phyloP scores from a whole-genome alignment of 768 basidiomycete genomes.

The Calocera cornea region DNA sequence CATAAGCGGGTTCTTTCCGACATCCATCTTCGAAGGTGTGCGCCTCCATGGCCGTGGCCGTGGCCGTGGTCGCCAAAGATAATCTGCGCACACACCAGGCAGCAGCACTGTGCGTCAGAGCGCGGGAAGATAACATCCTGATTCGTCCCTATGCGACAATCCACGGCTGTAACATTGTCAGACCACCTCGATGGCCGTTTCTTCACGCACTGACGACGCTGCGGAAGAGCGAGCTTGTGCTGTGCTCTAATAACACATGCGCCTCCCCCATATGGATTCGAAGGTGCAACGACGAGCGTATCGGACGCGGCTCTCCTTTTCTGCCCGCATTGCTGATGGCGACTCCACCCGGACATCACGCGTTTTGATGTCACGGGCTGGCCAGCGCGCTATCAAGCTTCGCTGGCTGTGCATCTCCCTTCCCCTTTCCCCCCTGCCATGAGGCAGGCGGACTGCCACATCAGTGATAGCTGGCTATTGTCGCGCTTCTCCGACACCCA shows the following conservation, averaged over 20 bases:
- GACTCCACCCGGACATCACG: neutral
- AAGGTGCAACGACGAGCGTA: neutral
- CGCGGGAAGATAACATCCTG: neutral
- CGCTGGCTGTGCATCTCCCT: neutral
- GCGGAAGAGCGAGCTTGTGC: neutral
- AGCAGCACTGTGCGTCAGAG: neutral
- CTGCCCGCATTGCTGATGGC: neutral
- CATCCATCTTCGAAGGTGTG: neutral
- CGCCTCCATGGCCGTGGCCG: neutral
- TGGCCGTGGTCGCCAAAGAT: neutral
- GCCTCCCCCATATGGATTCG: neutral
- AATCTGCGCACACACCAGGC: no score
- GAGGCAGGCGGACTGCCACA: neutral
- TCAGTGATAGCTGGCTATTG: slow-evolving; percentile 3
- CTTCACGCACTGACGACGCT: neutral
- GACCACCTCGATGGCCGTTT: neutral
- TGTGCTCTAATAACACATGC: neutral
- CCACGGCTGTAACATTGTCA: neutral
- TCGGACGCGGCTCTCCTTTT: neutral
- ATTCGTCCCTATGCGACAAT: neutral
- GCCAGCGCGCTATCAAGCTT: slow-evolving; percentile 3
- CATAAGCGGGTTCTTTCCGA: slow-evolving; percentile 1
- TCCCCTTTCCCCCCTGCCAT: neutral
- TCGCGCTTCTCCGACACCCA: neutral
- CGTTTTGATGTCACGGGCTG: neutral